A percentile compares a stretch with the other conserved stretches of the same genome.
phyloP scores from a whole-genome alignment of 306 rosid genomes.

The Vicia faba region DNA sequence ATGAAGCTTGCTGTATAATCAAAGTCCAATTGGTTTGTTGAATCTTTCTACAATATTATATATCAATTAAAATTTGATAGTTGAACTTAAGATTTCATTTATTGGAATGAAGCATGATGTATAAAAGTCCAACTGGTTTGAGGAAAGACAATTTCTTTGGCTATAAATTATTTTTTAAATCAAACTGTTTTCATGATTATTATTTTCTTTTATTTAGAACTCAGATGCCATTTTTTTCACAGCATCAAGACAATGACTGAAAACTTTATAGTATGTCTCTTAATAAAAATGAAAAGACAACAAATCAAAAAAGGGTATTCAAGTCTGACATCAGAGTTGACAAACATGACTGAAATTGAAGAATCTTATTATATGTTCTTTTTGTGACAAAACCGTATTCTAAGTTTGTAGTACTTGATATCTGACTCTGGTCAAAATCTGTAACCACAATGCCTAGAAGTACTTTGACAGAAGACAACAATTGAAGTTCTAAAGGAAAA shows the following conservation, averaged over 20 bases:
- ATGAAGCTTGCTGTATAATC: too few species aligned
- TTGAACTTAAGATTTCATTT: neutral
- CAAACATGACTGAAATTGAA: constrained; percentile 7
- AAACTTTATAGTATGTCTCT: neutral
- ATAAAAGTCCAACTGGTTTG: neutral
- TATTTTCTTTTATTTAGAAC: neutral
- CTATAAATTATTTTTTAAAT: neutral
- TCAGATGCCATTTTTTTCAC: neutral
- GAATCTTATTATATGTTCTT: neutral
- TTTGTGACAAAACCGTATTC: neutral
- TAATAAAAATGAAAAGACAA: neutral
- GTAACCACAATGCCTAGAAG: too few species aligned
- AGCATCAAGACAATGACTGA: neutral
- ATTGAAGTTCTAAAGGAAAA: neutral
- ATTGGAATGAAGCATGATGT: neutral
- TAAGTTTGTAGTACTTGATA: neutral
- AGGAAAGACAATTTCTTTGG: neutral
- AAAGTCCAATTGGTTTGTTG: too few species aligned
- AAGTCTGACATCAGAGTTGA: neutral
- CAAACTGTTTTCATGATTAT: neutral
- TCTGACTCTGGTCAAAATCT: too few species aligned
- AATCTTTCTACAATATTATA: too few species aligned
- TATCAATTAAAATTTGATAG: too few species aligned
- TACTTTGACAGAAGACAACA: neutral
- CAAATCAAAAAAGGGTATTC: neutral